phyloP scores from a whole-genome alignment of 345 rosid species.

The Geranium brycei region DNA sequence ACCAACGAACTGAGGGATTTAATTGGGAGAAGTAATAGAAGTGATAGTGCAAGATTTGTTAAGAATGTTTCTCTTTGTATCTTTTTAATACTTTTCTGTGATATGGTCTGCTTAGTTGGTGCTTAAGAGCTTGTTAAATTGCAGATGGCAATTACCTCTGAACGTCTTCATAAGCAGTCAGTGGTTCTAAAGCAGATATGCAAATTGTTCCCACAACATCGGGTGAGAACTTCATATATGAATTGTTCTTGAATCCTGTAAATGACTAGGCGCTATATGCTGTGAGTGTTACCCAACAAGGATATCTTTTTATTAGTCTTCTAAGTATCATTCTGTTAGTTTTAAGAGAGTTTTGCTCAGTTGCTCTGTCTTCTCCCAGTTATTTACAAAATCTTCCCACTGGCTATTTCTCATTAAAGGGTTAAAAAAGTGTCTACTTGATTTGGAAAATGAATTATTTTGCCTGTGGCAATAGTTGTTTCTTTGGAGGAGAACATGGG shows the following conservation, averaged over 20 bases:
- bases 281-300: too few relatives aligned
- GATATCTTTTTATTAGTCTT: too few relatives aligned
- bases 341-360: too few relatives aligned
- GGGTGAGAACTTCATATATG: conserved; percentile 29
- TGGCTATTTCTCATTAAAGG: too few relatives aligned
- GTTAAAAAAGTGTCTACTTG: too few relatives aligned
- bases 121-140: conserved; percentile 1
- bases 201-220: conserved; percentile 76
- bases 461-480: too few relatives aligned
- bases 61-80: not conserved
- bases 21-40: not conserved
- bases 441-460: too few relatives aligned
- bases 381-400: not conserved
- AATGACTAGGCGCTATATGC: not conserved
- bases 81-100: not conserved
- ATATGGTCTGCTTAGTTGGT: not conserved
- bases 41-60: not conserved
- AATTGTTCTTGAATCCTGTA: not conserved
- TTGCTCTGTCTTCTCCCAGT: not conserved
- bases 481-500: too few relatives aligned
- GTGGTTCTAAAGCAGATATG: conserved; percentile 77
- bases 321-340: too few relatives aligned
- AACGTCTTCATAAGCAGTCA: conserved; percentile 81
- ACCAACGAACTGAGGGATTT: not conserved
- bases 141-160: conserved; percentile 87